These are phyloP conservation scores for Cystobasidium sp. DNA, from an alignment of 1,284 basidiomycete species.

Conservation along the genomic window DNA sequence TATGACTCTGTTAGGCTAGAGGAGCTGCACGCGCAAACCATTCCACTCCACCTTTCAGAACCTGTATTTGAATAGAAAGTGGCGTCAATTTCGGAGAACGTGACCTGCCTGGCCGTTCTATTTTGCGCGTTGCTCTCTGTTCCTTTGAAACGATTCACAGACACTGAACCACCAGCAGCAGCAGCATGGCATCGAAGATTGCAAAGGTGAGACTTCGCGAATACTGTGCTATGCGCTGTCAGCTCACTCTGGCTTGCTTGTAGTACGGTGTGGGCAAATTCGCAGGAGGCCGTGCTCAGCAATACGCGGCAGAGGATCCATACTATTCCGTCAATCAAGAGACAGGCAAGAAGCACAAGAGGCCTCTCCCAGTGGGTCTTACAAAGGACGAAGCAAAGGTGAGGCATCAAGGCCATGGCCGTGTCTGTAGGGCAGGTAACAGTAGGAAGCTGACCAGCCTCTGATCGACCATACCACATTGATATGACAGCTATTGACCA, in stretches of 20 bases:
- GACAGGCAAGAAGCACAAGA: conserved; percentile 59
- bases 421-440: no score
- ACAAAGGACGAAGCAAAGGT: conserved; percentile 34
- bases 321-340: conserved; percentile 34
- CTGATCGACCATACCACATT: background rate
- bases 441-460: no score
- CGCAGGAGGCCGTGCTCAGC: conserved; percentile 15
- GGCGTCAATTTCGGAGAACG: no score
- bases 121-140: background rate
- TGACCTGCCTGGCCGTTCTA: no score
- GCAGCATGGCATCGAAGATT: conserved; percentile 6
- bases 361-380: conserved; percentile 27
- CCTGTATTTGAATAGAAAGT: no score
- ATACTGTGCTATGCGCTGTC: no score
- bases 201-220: no score
- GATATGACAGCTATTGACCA: conserved; percentile 32
- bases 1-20: no score
- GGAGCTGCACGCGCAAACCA: no score
- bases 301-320: conserved; percentile 30
- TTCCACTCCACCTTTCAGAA: no score
- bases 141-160: background rate
- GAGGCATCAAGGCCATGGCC: background rate
- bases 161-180: background rate
- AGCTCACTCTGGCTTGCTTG: no score
- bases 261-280: conserved; percentile 12